phyloP scores from a whole-genome alignment of 257 asterid genomes.

The Ilex asprella region DNA sequence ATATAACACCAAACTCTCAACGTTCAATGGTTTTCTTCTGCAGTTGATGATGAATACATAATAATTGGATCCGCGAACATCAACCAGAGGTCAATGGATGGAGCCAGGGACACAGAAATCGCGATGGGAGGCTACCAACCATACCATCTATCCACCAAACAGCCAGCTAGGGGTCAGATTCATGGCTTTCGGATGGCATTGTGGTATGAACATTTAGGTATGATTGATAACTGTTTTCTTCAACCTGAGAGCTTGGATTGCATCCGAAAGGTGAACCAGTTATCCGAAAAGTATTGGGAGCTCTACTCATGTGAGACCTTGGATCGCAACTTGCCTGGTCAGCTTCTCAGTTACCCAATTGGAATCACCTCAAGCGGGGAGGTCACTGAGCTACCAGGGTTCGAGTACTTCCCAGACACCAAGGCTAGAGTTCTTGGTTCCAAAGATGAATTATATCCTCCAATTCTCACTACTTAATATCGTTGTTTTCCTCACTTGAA shows the following conservation, averaged over 20 bases:
- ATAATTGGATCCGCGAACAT: neutral
- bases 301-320: neutral
- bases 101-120: neutral
- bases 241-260: neutral
- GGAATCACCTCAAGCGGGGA: neutral
- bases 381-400: neutral
- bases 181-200: neutral
- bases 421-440: neutral
- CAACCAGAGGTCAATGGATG: neutral
- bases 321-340: neutral
- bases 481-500: no score
- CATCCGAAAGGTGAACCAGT: neutral
- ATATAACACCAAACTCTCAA: no score
- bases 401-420: neutral
- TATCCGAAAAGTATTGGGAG: neutral
- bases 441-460: neutral
- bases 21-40: neutral
- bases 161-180: neutral
- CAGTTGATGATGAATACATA: neutral
- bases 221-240: neutral
- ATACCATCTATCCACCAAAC: neutral
- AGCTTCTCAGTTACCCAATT: neutral
- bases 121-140: neutral
- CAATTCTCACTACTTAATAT: neutral
- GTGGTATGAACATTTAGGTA: neutral